Evolutionary conservation across 2,329 filamentous ascomycete genomes (phyloP).

Genomic region (Coniochaeta sp.): DNA sequence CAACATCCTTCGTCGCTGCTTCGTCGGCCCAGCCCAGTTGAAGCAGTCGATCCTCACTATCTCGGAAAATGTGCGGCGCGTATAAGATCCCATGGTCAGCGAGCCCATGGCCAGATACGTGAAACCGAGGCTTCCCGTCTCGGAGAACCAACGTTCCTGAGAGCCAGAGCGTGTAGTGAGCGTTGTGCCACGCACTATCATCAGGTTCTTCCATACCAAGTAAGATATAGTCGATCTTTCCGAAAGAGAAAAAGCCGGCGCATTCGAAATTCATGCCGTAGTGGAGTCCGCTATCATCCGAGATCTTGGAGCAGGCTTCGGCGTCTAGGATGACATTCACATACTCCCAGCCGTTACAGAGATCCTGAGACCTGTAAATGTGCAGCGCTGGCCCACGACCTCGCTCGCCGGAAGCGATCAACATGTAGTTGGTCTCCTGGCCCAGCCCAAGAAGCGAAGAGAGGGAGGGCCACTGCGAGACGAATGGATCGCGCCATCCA

Average conservation of each 20-base stretch:
- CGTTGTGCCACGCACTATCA: neutral
- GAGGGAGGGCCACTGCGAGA: conserved; percentile 13
- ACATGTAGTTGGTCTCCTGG: conserved; percentile 25
- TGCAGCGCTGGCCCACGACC: conserved; percentile 12
- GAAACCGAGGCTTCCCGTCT: neutral
- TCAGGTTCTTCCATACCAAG: neutral
- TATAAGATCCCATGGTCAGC: conserved; percentile 14
- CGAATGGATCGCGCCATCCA: conserved; percentile 19
- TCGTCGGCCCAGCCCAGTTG: neutral
- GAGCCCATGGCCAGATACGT: neutral
- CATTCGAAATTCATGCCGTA: neutral
- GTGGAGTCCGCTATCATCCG: neutral
- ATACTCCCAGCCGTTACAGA: conserved; percentile 12
- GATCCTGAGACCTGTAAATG: conserved; percentile 12
- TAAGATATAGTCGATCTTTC: neutral
- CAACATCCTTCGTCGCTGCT: neutral
- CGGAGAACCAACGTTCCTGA: neutral
- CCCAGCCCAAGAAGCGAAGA: conserved; percentile 9
- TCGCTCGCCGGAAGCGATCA: conserved; percentile 26
- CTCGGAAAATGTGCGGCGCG: conserved; percentile 15
- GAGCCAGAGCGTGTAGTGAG: neutral
- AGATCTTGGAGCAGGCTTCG: neutral
- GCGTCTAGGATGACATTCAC: conserved; percentile 8
- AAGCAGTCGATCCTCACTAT: conserved; percentile 4
- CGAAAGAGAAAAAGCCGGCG: neutral